Conservation (phyloP, 2,329 filamentous ascomycete species). For the Lasiodiplodia hormozganensis region DNA sequence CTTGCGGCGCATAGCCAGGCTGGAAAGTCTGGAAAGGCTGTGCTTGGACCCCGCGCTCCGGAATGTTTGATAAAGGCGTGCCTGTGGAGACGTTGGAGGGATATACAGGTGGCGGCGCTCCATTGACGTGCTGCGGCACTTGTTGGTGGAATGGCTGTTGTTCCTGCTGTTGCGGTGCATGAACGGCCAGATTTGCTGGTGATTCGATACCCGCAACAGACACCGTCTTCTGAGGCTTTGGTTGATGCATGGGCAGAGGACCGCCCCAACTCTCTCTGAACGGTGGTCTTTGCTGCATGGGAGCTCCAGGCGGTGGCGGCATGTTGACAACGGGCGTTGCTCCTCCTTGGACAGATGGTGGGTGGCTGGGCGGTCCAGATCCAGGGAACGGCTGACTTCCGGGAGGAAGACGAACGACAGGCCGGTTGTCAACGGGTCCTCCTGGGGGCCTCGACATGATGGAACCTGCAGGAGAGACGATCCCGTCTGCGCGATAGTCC, state of each 20-base stretch:
- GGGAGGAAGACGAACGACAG: conserved; percentile 84
- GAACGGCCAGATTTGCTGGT: conserved; percentile 68
- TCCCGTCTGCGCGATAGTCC: conserved; percentile 71
- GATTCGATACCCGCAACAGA: conserved; percentile 93
- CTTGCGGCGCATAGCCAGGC: conserved; percentile 58
- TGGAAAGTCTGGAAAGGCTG: conserved; percentile 79
- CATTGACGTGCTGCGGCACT: conserved; percentile 76
- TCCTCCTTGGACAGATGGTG: conserved; percentile 36
- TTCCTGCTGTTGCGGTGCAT: conserved; percentile 68
- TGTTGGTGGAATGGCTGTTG: conserved; percentile 95
- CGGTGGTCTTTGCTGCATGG: conserved; percentile 61
- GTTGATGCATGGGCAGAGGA: conserved; percentile 85
- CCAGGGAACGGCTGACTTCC: conserved; percentile 44
- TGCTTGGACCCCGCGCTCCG: conserved; percentile 89
- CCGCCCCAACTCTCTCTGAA: conserved; percentile 67
- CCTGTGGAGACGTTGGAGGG: conserved; percentile 73
- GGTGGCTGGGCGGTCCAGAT: conserved; percentile 27
- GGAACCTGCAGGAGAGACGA: conserved; percentile 83
- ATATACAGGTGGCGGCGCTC: conserved; percentile 70
- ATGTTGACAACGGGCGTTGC: conserved; percentile 59
- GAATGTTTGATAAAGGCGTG: conserved; percentile 89
- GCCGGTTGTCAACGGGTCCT: conserved; percentile 68
- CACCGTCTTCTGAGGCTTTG: conserved; percentile 90
- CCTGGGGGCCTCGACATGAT: conserved; percentile 72
- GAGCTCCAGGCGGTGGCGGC: conserved; percentile 59